These are phyloP conservation scores for Plasmodium falciparum DNA, from an alignment of 169 alveolate genomes.

Conservation along the genomic window DNA sequence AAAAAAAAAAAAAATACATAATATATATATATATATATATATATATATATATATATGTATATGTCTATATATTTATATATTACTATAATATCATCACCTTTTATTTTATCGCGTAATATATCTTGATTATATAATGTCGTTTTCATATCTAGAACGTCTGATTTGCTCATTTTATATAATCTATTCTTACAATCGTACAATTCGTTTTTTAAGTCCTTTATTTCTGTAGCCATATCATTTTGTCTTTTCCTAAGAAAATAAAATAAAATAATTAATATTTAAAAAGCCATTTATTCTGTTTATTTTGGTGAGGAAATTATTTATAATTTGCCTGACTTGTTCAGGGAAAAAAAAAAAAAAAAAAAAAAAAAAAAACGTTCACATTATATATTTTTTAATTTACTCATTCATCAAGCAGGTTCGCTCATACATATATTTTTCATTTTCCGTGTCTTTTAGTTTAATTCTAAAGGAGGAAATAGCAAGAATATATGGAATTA, in stretches of 20 bases:
- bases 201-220: conserved; percentile 58
- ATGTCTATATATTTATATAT: neutral
- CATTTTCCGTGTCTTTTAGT: conserved; percentile 60
- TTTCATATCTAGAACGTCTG: neutral
- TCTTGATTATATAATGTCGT: conserved; percentile 4
- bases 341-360: no score
- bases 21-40: neutral
- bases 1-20: no score
- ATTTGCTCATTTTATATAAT: conserved; percentile 20
- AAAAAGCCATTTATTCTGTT: neutral
- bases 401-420: conserved; percentile 64
- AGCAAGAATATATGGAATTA: neutral
- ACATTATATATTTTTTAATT: neutral
- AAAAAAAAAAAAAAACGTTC: neutral
- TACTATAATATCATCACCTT: conserved; percentile 3
- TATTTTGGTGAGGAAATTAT: neutral
- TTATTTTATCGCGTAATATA: neutral
- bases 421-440: conserved; percentile 45
- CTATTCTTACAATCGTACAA: conserved; percentile 56
- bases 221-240: conserved; percentile 36
- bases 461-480: conserved; percentile 8
- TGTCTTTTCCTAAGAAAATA: conserved; percentile 24
- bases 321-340: neutral
- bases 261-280: neutral
- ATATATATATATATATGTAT: no score